These are phyloP conservation scores for Cyberlindnera nakhonratchasimensis DNA, from an alignment of 805 yeast species.

Conservation along the genomic window DNA sequence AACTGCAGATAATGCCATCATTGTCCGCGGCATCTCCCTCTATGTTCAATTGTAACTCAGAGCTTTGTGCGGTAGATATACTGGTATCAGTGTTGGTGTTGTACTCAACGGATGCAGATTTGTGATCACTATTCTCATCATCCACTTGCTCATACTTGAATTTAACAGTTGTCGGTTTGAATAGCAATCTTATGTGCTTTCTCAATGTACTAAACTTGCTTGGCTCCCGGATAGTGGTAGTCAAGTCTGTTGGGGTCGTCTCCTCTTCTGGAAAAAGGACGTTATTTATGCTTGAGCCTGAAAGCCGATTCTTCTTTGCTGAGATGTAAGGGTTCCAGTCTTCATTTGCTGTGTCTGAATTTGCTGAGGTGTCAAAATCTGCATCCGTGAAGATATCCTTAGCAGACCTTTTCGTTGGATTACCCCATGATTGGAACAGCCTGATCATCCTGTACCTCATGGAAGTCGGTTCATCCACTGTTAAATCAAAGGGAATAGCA, in stretches of 20 bases:
- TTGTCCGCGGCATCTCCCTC: no score
- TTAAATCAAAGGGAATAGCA: slow-evolving; percentile 24
- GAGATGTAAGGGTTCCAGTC: slow-evolving; percentile 23
- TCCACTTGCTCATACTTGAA: neutral
- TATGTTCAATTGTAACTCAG: no score
- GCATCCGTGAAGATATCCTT: slow-evolving; percentile 4
- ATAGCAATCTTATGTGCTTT: neutral
- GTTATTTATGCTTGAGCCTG: neutral
- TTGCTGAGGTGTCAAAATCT: slow-evolving; percentile 4
- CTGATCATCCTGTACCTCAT: slow-evolving; percentile 12
- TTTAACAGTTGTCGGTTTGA: neutral
- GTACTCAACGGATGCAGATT: no score
- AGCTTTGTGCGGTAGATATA: no score
- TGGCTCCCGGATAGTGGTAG: neutral
- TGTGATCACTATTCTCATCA: no score
- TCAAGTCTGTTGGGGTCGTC: neutral
- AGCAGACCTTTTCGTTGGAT: slow-evolving; percentile 12
- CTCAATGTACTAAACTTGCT: neutral
- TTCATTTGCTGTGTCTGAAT: slow-evolving; percentile 3
- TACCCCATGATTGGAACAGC: slow-evolving; percentile 17
- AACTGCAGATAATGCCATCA: no score
- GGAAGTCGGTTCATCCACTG: slow-evolving; percentile 11
- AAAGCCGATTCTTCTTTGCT: slow-evolving; percentile 7
- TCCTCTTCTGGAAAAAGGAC: neutral
- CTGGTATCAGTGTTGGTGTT: no score